Evolutionary conservation across 805 yeast genomes (phyloP).

Genomic region (Candida easanensis): DNA sequence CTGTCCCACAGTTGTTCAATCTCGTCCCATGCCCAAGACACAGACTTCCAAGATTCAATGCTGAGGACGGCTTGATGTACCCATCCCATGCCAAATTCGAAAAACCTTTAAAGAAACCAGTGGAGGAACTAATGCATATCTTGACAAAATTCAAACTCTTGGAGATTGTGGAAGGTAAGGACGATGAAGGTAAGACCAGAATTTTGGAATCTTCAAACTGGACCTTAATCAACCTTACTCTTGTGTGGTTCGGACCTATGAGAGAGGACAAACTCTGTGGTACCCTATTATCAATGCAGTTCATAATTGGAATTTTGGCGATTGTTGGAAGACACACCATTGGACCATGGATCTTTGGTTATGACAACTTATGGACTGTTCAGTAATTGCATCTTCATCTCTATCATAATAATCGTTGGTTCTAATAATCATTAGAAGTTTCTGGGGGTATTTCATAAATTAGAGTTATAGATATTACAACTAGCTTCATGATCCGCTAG

Average conservation of each 20-base stretch:
- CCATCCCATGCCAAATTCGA: slow-evolving; percentile 58
- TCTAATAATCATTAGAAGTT: too few relatives aligned
- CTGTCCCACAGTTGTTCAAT: slow-evolving; percentile 87
- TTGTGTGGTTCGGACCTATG: slow-evolving; percentile 89
- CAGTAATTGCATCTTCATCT: slow-evolving; percentile 10
- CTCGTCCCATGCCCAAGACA: slow-evolving; percentile 95
- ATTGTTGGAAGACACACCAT: slow-evolving; percentile 74
- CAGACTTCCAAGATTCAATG: slow-evolving; percentile 77
- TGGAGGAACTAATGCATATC: slow-evolving; percentile 38
- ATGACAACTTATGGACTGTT: slow-evolving; percentile 65
- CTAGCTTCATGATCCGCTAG: too few relatives aligned
- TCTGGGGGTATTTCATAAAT: neutral
- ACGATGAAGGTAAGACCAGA: slow-evolving; percentile 22
- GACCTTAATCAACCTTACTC: slow-evolving; percentile 79
- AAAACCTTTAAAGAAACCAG: slow-evolving; percentile 31
- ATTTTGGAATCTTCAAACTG: slow-evolving; percentile 46
- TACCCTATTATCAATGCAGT: slow-evolving; percentile 59
- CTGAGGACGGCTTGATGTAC: slow-evolving; percentile 65
- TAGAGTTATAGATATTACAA: slow-evolving; percentile 6
- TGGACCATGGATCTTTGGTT: slow-evolving; percentile 85
- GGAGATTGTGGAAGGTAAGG: slow-evolving; percentile 30
- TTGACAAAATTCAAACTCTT: slow-evolving; percentile 52
- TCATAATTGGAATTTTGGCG: slow-evolving; percentile 62
- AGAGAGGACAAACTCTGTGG: slow-evolving; percentile 76
- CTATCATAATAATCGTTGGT: too few relatives aligned